A percentile compares a stretch with the other conserved stretches of the same genome.
These are phyloP conservation scores for Stereum hirsutum DNA, from an alignment of 1,284 basidiomycete genomes.

Conservation along the genomic window DNA sequence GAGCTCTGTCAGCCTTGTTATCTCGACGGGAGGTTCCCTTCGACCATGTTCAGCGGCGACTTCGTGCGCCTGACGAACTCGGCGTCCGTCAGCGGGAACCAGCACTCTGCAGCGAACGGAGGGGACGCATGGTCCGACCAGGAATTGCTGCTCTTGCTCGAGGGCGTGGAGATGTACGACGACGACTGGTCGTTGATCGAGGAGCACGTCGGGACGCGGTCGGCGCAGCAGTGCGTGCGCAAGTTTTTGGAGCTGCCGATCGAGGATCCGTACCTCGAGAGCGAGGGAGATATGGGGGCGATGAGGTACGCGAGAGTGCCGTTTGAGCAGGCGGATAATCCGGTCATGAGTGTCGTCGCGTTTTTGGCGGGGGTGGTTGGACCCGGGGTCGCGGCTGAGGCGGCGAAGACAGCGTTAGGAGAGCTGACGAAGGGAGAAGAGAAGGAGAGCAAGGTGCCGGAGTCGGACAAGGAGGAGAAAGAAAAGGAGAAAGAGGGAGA, in stretches of 20 bases:
- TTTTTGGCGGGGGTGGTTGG: conserved; percentile 92
- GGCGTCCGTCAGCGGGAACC: conserved; percentile 26
- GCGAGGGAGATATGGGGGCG: conserved; percentile 71
- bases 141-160: conserved; percentile 82
- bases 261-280: conserved; percentile 82
- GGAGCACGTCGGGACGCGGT: conserved; percentile 86
- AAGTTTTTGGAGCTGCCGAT: conserved; percentile 97
- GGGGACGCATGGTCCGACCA: conserved; percentile 87
- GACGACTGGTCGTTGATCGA: conserved; percentile 94
- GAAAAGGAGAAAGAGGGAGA: conserved; percentile 18
- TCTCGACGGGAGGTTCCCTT: conserved; percentile 93
- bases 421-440: conserved; percentile 48
- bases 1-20: conserved; percentile 89
- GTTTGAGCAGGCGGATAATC: conserved; percentile 93
- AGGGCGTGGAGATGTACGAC: conserved; percentile 96
- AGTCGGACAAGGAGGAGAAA: conserved; percentile 16
- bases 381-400: conserved; percentile 87
- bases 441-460: conserved; percentile 17
- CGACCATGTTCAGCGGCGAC: conserved; percentile 94
- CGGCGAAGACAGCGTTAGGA: conserved; percentile 85
- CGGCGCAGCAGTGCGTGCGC: conserved; percentile 90
- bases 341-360: conserved; percentile 97
- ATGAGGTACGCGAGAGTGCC: conserved; percentile 77
- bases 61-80: conserved; percentile 83
- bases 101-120: conserved; percentile 32